Percentiles rank a stretch among this genome's conserved stretches.
phyloP scores from a whole-genome alignment of 2,329 filamentous ascomycete species.

The Epicoccum sorghinum region DNA sequence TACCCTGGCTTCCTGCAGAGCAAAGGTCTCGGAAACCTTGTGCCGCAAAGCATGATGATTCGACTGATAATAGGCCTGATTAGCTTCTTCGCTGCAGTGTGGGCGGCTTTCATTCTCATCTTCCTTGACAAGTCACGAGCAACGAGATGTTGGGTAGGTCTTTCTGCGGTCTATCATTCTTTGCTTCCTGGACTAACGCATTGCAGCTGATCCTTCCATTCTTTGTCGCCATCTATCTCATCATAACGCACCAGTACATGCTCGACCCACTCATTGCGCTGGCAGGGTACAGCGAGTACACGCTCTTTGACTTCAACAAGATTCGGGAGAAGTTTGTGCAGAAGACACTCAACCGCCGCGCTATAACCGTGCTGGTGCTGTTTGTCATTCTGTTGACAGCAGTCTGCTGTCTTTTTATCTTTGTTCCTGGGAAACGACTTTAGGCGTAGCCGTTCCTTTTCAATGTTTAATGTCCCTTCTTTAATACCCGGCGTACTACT shows the following conservation, averaged over 20 bases:
- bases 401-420: constrained; percentile 88
- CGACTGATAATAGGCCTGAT: constrained; percentile 84
- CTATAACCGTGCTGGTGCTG: constrained; percentile 78
- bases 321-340: constrained; percentile 92
- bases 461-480: constrained; percentile 30
- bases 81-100: constrained; percentile 89
- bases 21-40: constrained; percentile 94
- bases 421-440: constrained; percentile 87
- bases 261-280: constrained; percentile 91
- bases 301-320: constrained; percentile 86
- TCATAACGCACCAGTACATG: constrained; percentile 86
- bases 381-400: constrained; percentile 78
- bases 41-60: constrained; percentile 86
- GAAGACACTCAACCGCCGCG: constrained; percentile 81
- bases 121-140: constrained; percentile 79
- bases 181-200: constrained; percentile 27
- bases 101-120: constrained; percentile 91
- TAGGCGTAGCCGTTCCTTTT: constrained; percentile 43
- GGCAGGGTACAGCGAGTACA: constrained; percentile 93
- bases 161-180: not conserved
- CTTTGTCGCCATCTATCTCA: constrained; percentile 80
- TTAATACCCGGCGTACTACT: constrained; percentile 20
- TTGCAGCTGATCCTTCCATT: constrained; percentile 81
- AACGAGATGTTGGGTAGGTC: constrained; percentile 82
- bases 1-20: constrained; percentile 94